phyloP scores from a whole-genome alignment of 2,329 filamentous ascomycete genomes.

The Torrubiellomyces zombiae region DNA sequence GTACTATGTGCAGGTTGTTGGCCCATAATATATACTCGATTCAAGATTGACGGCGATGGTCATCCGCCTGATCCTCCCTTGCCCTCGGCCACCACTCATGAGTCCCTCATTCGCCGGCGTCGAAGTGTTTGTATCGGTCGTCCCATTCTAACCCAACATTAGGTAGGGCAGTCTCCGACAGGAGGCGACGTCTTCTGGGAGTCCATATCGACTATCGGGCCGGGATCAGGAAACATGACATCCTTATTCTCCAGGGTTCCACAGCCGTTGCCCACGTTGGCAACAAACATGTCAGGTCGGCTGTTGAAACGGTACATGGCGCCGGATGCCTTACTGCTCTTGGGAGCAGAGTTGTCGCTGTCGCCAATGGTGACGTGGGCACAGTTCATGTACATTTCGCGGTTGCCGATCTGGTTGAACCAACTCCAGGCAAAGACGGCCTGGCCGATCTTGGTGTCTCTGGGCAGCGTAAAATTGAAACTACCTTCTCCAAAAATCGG shows the following conservation, averaged over 20 bases:
- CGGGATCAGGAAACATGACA: constrained; percentile 49
- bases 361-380: constrained; percentile 47
- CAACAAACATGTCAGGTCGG: constrained; percentile 54
- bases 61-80: too few species aligned
- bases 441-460: constrained; percentile 40
- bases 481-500: constrained; percentile 26
- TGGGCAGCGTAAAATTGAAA: constrained; percentile 51
- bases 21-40: too few species aligned
- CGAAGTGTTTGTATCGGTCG: too few species aligned
- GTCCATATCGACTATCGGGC: constrained; percentile 30
- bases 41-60: too few species aligned
- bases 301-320: constrained; percentile 24
- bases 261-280: constrained; percentile 48
- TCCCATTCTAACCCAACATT: too few species aligned
- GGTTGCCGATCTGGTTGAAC: constrained; percentile 62
- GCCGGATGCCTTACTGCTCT: constrained; percentile 13
- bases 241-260: constrained; percentile 38
- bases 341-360: constrained; percentile 12
- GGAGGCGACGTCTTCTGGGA: constrained; percentile 20
- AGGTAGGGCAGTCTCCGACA: constrained; percentile 15
- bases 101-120: too few species aligned
- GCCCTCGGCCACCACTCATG: too few species aligned
- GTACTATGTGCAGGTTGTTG: too few species aligned
- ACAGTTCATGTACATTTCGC: constrained; percentile 82
- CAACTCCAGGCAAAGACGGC: constrained; percentile 61